Evolutionary conservation across 2,329 filamentous ascomycete genomes (phyloP).

Genomic region (Aspergillus versicolor): DNA sequence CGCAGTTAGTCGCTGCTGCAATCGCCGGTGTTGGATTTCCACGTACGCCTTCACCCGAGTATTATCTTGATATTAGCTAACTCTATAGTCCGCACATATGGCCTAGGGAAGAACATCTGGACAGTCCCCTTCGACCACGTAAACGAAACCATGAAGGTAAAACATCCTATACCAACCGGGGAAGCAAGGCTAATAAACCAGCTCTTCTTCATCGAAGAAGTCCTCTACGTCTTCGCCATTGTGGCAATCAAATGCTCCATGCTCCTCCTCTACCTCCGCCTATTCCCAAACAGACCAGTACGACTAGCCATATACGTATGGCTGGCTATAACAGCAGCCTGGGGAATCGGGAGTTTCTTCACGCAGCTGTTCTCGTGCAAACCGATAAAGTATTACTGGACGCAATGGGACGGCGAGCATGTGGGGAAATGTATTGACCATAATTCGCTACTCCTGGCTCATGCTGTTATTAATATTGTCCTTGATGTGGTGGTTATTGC

Average conservation of each 20-base stretch:
- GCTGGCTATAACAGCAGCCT: not conserved
- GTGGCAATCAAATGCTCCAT: not conserved
- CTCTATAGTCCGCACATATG: not conserved
- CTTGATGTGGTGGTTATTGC: not conserved
- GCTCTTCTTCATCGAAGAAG: constrained; percentile 3
- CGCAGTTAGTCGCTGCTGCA: not conserved
- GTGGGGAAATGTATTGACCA: not conserved
- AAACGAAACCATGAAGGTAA: not conserved
- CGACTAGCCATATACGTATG: not conserved
- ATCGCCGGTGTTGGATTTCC: not conserved
- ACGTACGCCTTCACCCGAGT: not conserved
- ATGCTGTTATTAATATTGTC: not conserved
- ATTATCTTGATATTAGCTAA: too few species aligned
- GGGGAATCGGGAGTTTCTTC: not conserved
- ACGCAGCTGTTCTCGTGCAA: not conserved
- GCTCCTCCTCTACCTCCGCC: constrained; percentile 5
- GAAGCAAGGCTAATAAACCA: not conserved
- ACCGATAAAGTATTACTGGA: not conserved
- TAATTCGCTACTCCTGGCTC: not conserved
- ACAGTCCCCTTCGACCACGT: constrained; percentile 1
- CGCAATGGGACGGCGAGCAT: constrained; percentile 1
- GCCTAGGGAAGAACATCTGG: constrained; percentile 5
- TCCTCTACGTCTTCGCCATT: not conserved
- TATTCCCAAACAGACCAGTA: not conserved
- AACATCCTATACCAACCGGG: too few species aligned